Percentiles rank a stretch among this genome's conserved stretches.
Conservation (phyloP, 129 eudicot species). For the Chrysanthemum seticuspe region DNA sequence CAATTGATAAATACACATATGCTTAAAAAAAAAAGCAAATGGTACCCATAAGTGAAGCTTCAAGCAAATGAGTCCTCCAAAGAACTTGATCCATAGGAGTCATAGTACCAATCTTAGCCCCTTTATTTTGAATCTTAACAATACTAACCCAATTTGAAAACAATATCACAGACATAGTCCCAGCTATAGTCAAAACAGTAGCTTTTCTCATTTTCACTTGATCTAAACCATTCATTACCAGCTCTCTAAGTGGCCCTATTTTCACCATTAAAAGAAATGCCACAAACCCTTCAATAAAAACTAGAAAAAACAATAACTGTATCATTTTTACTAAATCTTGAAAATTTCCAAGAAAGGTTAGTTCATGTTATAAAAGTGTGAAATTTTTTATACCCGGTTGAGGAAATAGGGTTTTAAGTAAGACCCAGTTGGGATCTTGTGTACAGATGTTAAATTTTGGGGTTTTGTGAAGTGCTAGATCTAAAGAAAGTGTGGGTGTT, state of each 20-base stretch:
- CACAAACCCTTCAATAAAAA: conserved; percentile 70
- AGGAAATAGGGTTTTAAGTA: conserved; percentile 21
- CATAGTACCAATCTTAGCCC: conserved; percentile 96
- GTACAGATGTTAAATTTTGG: background rate
- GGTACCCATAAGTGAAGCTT: conserved; percentile 95
- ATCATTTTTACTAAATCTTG: conserved; percentile 52
- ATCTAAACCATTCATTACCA: conserved; percentile 87
- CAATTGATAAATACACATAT: background rate
- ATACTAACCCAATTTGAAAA: conserved; percentile 74
- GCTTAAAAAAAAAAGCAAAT: background rate
- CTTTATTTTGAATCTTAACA: conserved; percentile 92
- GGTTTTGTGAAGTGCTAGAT: conserved; percentile 6
- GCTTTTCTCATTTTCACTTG: conserved; percentile 94
- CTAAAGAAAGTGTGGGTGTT: background rate
- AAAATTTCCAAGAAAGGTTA: conserved; percentile 5
- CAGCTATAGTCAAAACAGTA: conserved; percentile 85
- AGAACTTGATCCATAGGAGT: conserved; percentile 99
- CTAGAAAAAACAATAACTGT: conserved; percentile 71
- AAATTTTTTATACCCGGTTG: conserved; percentile 19
- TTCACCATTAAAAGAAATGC: conserved; percentile 87
- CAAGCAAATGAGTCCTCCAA: conserved; percentile 97
- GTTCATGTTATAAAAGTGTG: conserved; percentile 11
- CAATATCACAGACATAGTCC: conserved; percentile 76
- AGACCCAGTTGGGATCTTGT: conserved; percentile 9
- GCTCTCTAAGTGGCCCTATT: conserved; percentile 91